Evolutionary conservation across 352 stramenopile genomes (phyloP).

Genomic region (Phytophthora ohioensis): DNA sequence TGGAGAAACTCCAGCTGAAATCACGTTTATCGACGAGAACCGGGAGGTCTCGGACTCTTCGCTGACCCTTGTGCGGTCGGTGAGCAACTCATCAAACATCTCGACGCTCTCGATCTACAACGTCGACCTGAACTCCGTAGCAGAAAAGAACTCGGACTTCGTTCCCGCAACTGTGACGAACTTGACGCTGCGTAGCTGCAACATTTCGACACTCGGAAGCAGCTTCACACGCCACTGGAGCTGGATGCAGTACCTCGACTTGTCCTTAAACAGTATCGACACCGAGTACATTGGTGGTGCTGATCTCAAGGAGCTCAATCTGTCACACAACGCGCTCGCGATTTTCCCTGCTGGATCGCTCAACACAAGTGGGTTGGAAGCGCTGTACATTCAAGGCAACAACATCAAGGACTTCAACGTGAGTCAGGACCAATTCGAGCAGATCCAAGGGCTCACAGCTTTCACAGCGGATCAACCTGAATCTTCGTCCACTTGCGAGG

Average conservation of each 20-base stretch:
- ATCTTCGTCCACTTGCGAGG: conserved; percentile 31
- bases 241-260: conserved; percentile 47
- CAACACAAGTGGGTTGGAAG: conserved; percentile 38
- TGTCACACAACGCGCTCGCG: conserved; percentile 52
- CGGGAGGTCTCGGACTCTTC: conserved; percentile 29
- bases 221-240: conserved; percentile 45
- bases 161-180: conserved; percentile 44
- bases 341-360: conserved; percentile 35
- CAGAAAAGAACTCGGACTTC: conserved; percentile 37
- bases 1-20: conserved; percentile 16
- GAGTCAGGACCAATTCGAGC: conserved; percentile 35
- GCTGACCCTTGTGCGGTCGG: conserved; percentile 34
- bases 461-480: conserved; percentile 44
- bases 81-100: conserved; percentile 35
- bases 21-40: conserved; percentile 44
- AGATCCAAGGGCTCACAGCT: conserved; percentile 34
- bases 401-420: conserved; percentile 52
- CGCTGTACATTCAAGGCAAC: conserved; percentile 48
- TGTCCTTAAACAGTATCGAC: conserved; percentile 45
- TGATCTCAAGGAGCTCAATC: conserved; percentile 37
- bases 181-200: conserved; percentile 57
- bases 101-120: conserved; percentile 47
- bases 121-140: conserved; percentile 40
- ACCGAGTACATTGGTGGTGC: conserved; percentile 38
- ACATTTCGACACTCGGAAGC: conserved; percentile 43